Conservation (phyloP, 1,139 yeast genomes). For the Hyphopichia khmerensis region DNA sequence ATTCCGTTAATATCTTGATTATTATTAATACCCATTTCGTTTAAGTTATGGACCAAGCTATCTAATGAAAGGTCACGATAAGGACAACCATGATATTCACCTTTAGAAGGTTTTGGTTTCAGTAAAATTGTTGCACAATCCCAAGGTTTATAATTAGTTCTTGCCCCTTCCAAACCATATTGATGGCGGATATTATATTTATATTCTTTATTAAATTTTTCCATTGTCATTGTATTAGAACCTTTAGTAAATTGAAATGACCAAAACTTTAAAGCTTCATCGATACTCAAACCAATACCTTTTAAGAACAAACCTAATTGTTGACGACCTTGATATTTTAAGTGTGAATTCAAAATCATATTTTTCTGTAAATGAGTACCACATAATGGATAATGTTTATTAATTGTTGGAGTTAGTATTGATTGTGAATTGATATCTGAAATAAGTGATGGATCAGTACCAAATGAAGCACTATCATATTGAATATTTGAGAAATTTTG, state of each 20-base stretch:
- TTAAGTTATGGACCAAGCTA: conserved; percentile 53
- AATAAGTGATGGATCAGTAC: conserved; percentile 30
- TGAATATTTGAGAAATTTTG: conserved; percentile 67
- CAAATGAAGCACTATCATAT: conserved; percentile 35
- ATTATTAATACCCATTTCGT: conserved; percentile 69
- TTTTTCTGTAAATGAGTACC: conserved; percentile 67
- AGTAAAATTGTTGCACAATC: conserved; percentile 76
- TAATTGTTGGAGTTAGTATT: conserved; percentile 54
- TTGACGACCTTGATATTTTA: conserved; percentile 79
- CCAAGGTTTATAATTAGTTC: conserved; percentile 84
- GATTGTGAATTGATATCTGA: conserved; percentile 64
- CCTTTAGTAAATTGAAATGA: conserved; percentile 63
- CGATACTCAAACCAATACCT: conserved; percentile 83
- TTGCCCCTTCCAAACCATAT: conserved; percentile 89
- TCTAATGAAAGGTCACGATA: conserved; percentile 74
- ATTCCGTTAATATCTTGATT: conserved; percentile 61
- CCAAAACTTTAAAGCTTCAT: conserved; percentile 90
- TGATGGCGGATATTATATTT: conserved; percentile 82
- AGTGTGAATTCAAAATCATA: conserved; percentile 62
- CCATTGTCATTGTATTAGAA: conserved; percentile 53
- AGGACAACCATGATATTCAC: conserved; percentile 91
- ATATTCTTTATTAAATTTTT: conserved; percentile 84
- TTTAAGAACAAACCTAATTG: conserved; percentile 83
- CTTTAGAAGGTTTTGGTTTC: conserved; percentile 68
- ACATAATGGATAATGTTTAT: conserved; percentile 80